Conservation (phyloP, 768 basidiomycete species). For the Chalciporus chontae region DNA sequence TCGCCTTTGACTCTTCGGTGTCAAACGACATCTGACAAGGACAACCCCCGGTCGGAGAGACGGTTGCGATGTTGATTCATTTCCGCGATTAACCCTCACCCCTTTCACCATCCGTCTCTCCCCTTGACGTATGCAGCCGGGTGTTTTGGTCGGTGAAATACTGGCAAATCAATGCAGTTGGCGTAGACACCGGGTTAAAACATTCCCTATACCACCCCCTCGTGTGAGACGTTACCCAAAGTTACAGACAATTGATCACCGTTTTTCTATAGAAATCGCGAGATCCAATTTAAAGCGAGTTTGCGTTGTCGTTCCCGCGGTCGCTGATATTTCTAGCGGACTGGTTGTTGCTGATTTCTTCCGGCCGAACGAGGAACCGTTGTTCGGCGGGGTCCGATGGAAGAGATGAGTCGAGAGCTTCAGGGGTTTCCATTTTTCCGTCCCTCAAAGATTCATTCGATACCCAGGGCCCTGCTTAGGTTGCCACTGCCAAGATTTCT, state of each 20-base stretch:
- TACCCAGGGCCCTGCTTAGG: not conserved
- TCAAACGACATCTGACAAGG: conserved; percentile 1
- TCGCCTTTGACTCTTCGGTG: conserved; percentile 7
- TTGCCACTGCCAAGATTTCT: not conserved
- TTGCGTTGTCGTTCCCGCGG: conserved; percentile 8
- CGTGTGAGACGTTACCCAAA: conserved; percentile 17
- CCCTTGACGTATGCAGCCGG: conserved; percentile 18
- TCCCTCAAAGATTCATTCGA: not conserved
- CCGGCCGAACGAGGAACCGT: not conserved
- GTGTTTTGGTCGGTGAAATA: conserved; percentile 3
- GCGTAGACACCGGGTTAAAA: conserved; percentile 1
- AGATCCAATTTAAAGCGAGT: not conserved
- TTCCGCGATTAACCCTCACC: conserved; percentile 14
- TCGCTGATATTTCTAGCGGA: not conserved
- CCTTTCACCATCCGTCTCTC: not conserved
- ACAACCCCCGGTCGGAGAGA: conserved; percentile 15
- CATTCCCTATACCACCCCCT: conserved; percentile 17
- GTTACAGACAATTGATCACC: conserved; percentile 28
- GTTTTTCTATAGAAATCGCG: conserved; percentile 9
- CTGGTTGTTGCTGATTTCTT: not conserved
- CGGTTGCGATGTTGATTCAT: conserved; percentile 17
- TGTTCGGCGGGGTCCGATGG: not conserved
- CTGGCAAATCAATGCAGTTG: conserved; percentile 3
- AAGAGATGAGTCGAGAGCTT: no score
- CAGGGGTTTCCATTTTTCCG: not conserved